A percentile compares a stretch with the other conserved stretches of the same genome.
Conservation (phyloP, 2,329 filamentous ascomycete species). For the Ophiostoma ips region DNA sequence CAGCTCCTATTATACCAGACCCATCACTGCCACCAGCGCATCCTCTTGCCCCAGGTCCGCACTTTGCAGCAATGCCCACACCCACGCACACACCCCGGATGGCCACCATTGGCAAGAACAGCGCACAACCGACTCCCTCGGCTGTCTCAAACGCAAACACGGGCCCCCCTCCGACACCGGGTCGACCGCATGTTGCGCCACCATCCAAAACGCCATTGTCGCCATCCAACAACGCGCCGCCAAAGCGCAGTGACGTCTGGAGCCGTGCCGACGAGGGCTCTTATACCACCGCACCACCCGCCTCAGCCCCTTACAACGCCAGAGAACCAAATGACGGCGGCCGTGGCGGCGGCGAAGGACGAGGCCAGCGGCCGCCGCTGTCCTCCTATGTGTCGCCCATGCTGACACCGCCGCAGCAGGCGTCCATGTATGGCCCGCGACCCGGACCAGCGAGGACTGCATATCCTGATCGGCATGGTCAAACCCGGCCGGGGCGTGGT, state of each 20-base stretch:
- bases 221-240: background rate
- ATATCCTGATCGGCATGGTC: background rate
- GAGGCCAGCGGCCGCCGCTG: background rate
- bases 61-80: too few relatives aligned
- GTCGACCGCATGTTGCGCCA: background rate
- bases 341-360: background rate
- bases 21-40: background rate
- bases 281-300: background rate
- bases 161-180: background rate
- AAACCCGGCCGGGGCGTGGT: background rate
- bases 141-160: background rate
- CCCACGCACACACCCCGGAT: background rate
- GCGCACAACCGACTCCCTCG: background rate
- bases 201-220: background rate
- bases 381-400: slow-evolving; percentile 1
- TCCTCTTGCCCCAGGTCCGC: background rate
- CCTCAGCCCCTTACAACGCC: background rate
- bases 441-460: background rate
- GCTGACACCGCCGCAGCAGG: background rate
- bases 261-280: slow-evolving; percentile 6
- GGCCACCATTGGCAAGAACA: background rate
- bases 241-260: background rate
- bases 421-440: background rate
- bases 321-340: background rate
- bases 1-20: too few relatives aligned